Evolutionary conservation across 805 yeast genomes (phyloP).

Genomic region (Pichia cephalocereana): DNA sequence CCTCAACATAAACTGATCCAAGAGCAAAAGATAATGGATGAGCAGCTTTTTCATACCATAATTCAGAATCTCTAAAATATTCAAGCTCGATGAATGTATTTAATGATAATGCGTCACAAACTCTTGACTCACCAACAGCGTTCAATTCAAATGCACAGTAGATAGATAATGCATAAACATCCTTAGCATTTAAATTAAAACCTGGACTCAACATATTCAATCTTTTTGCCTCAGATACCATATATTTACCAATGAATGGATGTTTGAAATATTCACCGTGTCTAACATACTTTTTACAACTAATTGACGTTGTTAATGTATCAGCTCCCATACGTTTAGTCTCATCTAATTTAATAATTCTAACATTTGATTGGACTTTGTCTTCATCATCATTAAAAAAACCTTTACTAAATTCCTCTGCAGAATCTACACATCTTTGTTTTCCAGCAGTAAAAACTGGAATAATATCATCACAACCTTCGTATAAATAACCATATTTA

Average conservation of each 20-base stretch:
- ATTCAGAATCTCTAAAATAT: conserved; percentile 48
- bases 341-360: conserved; percentile 38
- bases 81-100: conserved; percentile 57
- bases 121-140: conserved; percentile 54
- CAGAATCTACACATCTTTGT: conserved; percentile 47
- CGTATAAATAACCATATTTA: conserved; percentile 40
- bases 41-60: conserved; percentile 55
- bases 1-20: conserved; percentile 53
- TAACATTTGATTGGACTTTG: conserved; percentile 26
- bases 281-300: conserved; percentile 31
- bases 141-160: conserved; percentile 73
- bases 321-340: conserved; percentile 42
- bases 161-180: conserved; percentile 43
- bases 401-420: conserved; percentile 49
- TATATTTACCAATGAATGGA: conserved; percentile 10
- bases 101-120: conserved; percentile 60
- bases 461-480: conserved; percentile 19
- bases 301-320: conserved; percentile 46
- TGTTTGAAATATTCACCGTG: conserved; percentile 15
- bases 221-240: conserved; percentile 41
- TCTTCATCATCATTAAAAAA: conserved; percentile 35
- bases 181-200: conserved; percentile 40
- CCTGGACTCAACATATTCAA: conserved; percentile 48
- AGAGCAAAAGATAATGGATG: conserved; percentile 45
- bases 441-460: conserved; percentile 49